Evolutionary conservation across 805 yeast genomes (phyloP), one percentile per base, ranked within the genome.

Genomic region (Saccharomycodes ludwigii): DNA sequence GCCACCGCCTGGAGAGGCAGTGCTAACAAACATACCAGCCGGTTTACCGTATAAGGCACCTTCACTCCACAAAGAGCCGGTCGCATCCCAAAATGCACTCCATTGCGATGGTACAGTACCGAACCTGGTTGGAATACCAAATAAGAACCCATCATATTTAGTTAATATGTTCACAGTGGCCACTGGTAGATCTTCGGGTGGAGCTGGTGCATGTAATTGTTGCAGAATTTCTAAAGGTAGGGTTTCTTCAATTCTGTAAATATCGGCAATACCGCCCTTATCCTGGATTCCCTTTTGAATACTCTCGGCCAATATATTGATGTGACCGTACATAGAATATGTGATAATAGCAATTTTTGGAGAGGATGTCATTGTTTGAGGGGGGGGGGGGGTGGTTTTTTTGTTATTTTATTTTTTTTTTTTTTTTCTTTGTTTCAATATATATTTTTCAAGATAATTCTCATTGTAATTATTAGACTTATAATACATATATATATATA

Each of bases 241-340:
- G 22, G 94, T 82, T 57, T 82, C 94, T 37, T 82, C 68, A 24
- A 84, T 72, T 64, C 79, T 83, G 59, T 54, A 82, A 38, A 84
- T 56, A 38, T 71, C 77, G 14, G 82, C 94, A 10, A 48, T 34
- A 19, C 70, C 71, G 36, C 93, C 93, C 9, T 85, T 75, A 17
- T 71, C 53, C 48, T 68, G 71, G 38, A 82, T 62, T 44, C 94
- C 95, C 41, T 64, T 63, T 51, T 74, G 66, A 42, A 72, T 71
- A 23, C 73, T 66, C 52, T 71, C 68, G 28, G 95, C 91, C 47
- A 85, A 49, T 21, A 63, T 54, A 38, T 68, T 69, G 42, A 82
- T 60, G 58, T 84, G 95, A 39, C 83, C 85, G 61, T 78, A 83
- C 26, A 75, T 62, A 17, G 95, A 76, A 66, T 83, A 85, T 34